Evolutionary conservation across 192 early-diverging fungal species (phyloP).

Genomic region (Backusella macrospora): DNA sequence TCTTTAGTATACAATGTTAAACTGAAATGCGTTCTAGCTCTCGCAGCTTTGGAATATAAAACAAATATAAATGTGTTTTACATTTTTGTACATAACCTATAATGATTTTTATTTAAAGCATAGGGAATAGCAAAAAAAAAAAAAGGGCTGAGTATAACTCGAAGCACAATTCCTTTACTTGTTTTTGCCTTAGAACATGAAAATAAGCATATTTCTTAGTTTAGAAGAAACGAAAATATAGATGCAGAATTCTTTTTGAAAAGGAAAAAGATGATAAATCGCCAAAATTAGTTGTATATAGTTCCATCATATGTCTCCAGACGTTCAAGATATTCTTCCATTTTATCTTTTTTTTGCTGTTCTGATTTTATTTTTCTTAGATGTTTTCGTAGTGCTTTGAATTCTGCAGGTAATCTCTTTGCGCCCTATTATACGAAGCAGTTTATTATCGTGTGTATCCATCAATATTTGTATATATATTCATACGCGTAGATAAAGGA

Average conservation of each 20-base stretch:
- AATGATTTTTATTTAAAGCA: neutral
- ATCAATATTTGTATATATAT: neutral
- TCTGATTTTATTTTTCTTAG: conserved; percentile 12
- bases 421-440: conserved; percentile 16
- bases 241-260: neutral
- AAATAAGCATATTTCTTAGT: neutral
- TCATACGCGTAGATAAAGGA: neutral
- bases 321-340: conserved; percentile 4
- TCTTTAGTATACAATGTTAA: neutral
- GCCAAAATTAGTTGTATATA: neutral
- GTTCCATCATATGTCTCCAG: neutral
- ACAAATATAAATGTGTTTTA: neutral
- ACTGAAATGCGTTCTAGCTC: neutral
- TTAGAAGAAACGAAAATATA: neutral
- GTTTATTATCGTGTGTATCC: neutral
- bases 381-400: conserved; percentile 57
- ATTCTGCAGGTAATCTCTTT: conserved; percentile 45
- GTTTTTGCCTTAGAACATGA: neutral
- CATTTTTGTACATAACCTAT: too few species aligned
- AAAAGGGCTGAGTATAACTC: neutral
- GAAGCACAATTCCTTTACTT: neutral
- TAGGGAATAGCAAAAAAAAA: neutral
- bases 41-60: neutral
- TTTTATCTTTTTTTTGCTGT: conserved; percentile 10
- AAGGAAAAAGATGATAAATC: neutral